These are phyloP conservation scores for Salix brachista DNA, from an alignment of 345 rosid genomes.

Conservation along the genomic window DNA sequence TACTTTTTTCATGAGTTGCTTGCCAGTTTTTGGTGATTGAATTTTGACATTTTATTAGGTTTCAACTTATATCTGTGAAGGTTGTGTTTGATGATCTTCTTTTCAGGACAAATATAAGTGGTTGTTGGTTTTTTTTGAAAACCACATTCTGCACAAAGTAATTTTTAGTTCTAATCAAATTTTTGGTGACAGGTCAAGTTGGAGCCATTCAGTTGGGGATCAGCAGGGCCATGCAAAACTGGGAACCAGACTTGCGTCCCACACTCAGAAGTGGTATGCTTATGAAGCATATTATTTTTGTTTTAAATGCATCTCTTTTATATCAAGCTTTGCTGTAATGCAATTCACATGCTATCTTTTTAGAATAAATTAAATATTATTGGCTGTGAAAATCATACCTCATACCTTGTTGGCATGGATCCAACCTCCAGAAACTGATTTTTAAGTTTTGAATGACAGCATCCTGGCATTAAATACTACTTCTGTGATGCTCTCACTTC, in stretches of 20 bases:
- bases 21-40: no score
- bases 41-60: not conserved
- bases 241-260: constrained; percentile 89
- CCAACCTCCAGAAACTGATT: not conserved
- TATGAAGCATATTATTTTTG: no score
- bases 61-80: not conserved
- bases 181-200: constrained; percentile 69
- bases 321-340: not conserved
- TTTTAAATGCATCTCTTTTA: not conserved
- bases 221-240: constrained; percentile 88
- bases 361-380: not conserved
- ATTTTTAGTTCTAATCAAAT: not conserved
- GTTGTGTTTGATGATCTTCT: not conserved
- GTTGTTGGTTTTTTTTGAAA: not conserved
- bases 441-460: not conserved
- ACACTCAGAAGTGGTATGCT: constrained; percentile 67
- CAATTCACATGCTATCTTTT: not conserved
- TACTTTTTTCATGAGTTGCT: no score
- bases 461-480: not conserved
- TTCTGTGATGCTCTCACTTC: not conserved
- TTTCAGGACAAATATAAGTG: not conserved
- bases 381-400: not conserved
- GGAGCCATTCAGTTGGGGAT: constrained; percentile 88
- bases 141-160: not conserved
- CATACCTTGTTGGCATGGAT: no score